These are phyloP conservation scores for Pseudoscleropodium purum DNA, from an alignment of 225 moss, liverwort and hornwort genomes.

Conservation along the genomic window DNA sequence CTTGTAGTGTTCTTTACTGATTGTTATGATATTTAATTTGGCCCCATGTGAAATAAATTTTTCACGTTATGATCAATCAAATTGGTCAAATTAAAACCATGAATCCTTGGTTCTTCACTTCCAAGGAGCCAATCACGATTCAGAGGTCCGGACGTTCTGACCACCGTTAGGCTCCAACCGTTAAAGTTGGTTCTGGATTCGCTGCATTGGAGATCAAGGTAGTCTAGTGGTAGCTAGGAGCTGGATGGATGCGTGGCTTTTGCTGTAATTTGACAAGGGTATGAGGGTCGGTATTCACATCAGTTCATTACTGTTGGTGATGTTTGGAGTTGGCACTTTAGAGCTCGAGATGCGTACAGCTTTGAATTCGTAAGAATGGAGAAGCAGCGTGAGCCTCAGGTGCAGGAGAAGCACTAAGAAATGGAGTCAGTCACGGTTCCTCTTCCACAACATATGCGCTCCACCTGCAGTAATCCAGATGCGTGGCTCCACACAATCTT, in stretches of 20 bases:
- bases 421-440: constrained; percentile 27
- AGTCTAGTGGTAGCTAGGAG: too few relatives aligned
- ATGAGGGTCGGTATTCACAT: neutral
- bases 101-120: neutral
- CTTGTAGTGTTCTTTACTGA: neutral
- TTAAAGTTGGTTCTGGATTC: neutral
- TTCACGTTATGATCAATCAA: neutral
- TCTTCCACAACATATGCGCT: neutral
- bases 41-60: neutral
- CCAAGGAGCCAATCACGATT: neutral
- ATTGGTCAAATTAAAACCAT: neutral
- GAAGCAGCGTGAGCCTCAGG: constrained; percentile 4
- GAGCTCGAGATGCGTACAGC: neutral
- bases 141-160: neutral
- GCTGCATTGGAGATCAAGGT: neutral
- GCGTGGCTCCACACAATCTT: neutral
- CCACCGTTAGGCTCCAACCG: neutral
- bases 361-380: neutral
- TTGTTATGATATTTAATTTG: neutral
- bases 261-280: neutral
- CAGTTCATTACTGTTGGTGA: neutral
- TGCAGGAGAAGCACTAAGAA: constrained; percentile 26
- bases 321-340: neutral
- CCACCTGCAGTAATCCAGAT: neutral
- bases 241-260: neutral